Percentiles rank a stretch among this genome's conserved stretches.
Conservation (phyloP, 768 basidiomycete genomes). For the Trametes cubensis region DNA sequence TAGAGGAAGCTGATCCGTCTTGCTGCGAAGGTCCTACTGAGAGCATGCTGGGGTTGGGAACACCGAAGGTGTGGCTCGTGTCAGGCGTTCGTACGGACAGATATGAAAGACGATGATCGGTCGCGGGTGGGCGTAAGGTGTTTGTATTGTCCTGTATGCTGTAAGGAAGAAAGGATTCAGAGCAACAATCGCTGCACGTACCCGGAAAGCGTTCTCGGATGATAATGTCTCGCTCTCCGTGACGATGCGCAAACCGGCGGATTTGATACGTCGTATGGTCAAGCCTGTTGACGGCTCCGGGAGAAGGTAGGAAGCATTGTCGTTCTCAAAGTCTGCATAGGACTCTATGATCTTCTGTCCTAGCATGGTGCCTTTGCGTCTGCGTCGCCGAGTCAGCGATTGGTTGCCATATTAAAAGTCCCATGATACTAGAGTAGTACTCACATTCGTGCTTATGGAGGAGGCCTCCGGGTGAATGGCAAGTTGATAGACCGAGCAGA, state of each 20-base stretch:
- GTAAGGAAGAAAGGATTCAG: not conserved
- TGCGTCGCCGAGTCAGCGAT: too few species aligned
- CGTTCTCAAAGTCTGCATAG: slow-evolving; percentile 5
- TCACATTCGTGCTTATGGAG: too few species aligned
- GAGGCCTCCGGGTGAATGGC: not conserved
- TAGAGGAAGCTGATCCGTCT: not conserved
- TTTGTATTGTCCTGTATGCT: not conserved
- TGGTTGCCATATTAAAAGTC: too few species aligned
- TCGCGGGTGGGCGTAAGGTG: not conserved
- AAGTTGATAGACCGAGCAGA: not conserved
- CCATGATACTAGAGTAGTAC: too few species aligned
- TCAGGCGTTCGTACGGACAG: slow-evolving; percentile 23
- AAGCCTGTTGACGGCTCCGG: slow-evolving; percentile 15
- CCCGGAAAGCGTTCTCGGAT: slow-evolving; percentile 1
- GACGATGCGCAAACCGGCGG: slow-evolving; percentile 23
- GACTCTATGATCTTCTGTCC: slow-evolving; percentile 20
- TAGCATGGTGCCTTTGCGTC: slow-evolving; percentile 4
- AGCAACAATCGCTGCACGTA: not conserved
- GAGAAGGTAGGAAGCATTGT: not conserved
- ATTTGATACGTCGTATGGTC: slow-evolving; percentile 19
- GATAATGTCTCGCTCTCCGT: slow-evolving; percentile 19
- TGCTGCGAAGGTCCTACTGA: not conserved
- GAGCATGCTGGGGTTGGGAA: slow-evolving; percentile 24
- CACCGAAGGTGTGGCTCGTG: slow-evolving; percentile 29
- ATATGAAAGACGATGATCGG: slow-evolving; percentile 4